Conservation (phyloP, 2,329 filamentous ascomycete species). For the Exophiala bonariae region DNA sequence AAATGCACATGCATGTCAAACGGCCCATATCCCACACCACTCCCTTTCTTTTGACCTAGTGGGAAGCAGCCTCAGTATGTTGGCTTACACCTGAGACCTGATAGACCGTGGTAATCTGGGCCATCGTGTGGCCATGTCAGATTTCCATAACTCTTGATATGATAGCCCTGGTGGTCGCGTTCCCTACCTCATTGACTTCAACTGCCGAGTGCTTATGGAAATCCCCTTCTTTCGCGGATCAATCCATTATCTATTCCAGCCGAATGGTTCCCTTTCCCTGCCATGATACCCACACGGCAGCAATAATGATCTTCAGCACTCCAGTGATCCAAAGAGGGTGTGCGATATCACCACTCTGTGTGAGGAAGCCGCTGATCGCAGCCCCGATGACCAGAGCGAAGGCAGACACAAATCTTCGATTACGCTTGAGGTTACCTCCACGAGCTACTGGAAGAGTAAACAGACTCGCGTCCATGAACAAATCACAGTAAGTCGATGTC, state of each 20-base stretch:
- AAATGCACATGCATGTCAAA: no score
- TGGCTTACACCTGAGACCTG: no score
- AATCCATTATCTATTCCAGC: background rate
- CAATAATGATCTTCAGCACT: slow-evolving; percentile 2
- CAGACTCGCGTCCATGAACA: slow-evolving; percentile 40
- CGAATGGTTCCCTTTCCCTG: slow-evolving; percentile 1
- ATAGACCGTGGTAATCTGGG: no score
- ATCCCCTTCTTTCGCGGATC: no score
- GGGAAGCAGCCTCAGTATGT: no score
- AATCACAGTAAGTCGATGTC: slow-evolving; percentile 46
- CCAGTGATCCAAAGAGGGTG: slow-evolving; percentile 3
- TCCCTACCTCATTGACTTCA: no score
- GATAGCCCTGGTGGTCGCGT: no score
- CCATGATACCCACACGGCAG: background rate
- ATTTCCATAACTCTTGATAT: no score
- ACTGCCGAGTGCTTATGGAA: no score
- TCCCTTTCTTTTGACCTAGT: no score
- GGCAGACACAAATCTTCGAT: slow-evolving; percentile 37
- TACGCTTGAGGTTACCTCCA: slow-evolving; percentile 37
- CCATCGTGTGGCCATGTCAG: no score
- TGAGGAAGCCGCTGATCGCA: slow-evolving; percentile 35
- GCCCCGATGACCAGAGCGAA: slow-evolving; percentile 39
- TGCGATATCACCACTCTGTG: slow-evolving; percentile 1
- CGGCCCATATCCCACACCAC: no score
- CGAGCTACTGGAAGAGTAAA: slow-evolving; percentile 31